Evolutionary conservation across 257 asterid genomes (phyloP), one percentile per base, ranked within the genome.

Genomic region (Solanum lignicaule): DNA sequence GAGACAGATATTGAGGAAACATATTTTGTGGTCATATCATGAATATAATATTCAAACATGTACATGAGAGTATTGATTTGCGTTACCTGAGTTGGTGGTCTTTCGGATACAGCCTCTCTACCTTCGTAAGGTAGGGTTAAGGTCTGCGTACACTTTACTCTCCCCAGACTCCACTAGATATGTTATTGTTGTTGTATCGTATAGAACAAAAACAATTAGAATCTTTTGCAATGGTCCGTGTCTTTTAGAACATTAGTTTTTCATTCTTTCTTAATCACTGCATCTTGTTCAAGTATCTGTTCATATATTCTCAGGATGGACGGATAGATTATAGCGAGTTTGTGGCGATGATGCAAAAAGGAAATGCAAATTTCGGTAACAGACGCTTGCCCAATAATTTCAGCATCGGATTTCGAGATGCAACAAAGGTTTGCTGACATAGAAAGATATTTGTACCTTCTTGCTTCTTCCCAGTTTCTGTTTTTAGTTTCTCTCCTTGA

Each of bases 301-400:
- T 87, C 35, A 5, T n/a, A 2, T 12, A 16, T 89, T 88, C 23
- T 66, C 85, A 90, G 91, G 91, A 90, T 72, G 91, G 91, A 9
- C 88, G 66, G 27, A 90, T 90, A 85, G 91, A 90, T 73, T 90
- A 88, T 20, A 88, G 38, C 27, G 91, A 90, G 75, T 90, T 90
- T 55, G 90, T 86, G 90, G 84, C 86, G 1, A 88, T 86, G 91
- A 90, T 90, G 91, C 91, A 90, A 16, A 83, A 72, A 90, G 91
- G 90, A 87, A 73, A 83, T 41, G 41, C 82, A 39, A 79, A 86
- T 72, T 39, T 88, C 15, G 89, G 87, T 20, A 88, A 60, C 65
- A 81, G 72, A 68, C 74, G 73, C 38, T 71, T 69, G 32, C 87
- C 39, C 25, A 87, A 75, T 83, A 83, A 78, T 83, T 83, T 83